Base-by-base conservation (phyloP, 2,329 filamentous ascomycete species). In the Colletotrichum orchidophilum region DNA sequence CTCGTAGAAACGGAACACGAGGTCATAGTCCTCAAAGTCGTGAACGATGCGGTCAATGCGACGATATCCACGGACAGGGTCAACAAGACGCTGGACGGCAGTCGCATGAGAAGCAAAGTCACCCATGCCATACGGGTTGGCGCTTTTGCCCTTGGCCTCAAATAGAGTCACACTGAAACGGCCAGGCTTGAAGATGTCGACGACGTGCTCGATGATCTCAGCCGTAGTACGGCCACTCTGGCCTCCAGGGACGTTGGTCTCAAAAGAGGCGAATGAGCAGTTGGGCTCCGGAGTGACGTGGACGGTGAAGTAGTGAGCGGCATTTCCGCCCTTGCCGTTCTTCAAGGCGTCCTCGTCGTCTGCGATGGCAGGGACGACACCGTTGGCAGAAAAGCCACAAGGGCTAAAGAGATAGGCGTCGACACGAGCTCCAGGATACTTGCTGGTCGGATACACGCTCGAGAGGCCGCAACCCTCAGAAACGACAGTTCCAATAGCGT, bases 91-190 rank as follows among this genome's bases (percentile, higher is more conserved):
- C 80, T 87, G 86, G 63, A 81, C 76, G 70, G 83, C 78, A 74
- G 78, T 76, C 71, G 77, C 72, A 72, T 80, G 75, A 62, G 77
- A 71, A 66, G 83, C 81, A 75, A 85, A 81, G 76, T 85, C 76
- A 74, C 83, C 78, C 76, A 78, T 81, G 68, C 79, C 80, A 39
- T 83, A 83, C 0, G 79, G 76, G 75, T 81, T 80, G 79, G 82
- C 85, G 73, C 77, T 83, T 78, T 81, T 83, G 50, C 83, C 84
- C 86, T 97, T 97, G 65, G 95, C 93, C 83, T 99, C 96, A 77
- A 99, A 99, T 18, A 98, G 87, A 1, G 96, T 99, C 68, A 99
- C 94, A 77, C 93, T 97, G 87, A 99, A 99, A 64, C 96, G 93
- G n/a, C 96, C 96, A 0, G 96, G 96, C 80, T 95, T 94, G 90